These are phyloP conservation scores for Vanilla planifolia DNA, from an alignment of 106 monocot species.

Conservation along the genomic window DNA sequence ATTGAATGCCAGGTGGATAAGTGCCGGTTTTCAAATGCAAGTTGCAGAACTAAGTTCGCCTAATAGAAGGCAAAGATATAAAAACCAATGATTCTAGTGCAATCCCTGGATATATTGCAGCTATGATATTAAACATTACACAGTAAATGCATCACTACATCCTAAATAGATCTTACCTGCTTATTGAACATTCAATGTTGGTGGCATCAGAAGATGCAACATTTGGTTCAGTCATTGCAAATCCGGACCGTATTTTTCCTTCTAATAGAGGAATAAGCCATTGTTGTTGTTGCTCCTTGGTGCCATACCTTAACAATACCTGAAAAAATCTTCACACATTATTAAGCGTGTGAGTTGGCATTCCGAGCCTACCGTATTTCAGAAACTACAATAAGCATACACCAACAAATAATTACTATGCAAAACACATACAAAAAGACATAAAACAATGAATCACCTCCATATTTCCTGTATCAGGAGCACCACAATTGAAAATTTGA, in stretches of 20 bases:
- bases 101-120: background rate
- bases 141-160: background rate
- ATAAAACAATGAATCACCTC: slow-evolving; percentile 55
- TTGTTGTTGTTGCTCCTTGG: slow-evolving; percentile 65
- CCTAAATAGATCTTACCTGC: slow-evolving; percentile 31
- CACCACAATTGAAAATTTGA: slow-evolving; percentile 93
- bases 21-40: too few species aligned
- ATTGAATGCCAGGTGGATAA: too few species aligned
- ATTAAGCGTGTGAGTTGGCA: too few species aligned
- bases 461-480: slow-evolving; percentile 99
- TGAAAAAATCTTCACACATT: too few species aligned
- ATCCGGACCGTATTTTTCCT: slow-evolving; percentile 93
- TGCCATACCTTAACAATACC: slow-evolving; percentile 96
- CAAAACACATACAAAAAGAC: background rate
- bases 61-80: background rate
- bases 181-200: slow-evolving; percentile 92
- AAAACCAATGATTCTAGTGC: too few species aligned
- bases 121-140: background rate
- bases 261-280: slow-evolving; percentile 92
- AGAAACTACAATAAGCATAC: background rate
- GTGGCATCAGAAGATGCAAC: slow-evolving; percentile 99
- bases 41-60: too few species aligned
- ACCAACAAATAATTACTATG: background rate
- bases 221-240: slow-evolving; percentile 98
- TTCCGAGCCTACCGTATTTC: background rate